Evolutionary conservation across 2,329 filamentous ascomycete species (phyloP).

Genomic region (Pyricularia sp.): DNA sequence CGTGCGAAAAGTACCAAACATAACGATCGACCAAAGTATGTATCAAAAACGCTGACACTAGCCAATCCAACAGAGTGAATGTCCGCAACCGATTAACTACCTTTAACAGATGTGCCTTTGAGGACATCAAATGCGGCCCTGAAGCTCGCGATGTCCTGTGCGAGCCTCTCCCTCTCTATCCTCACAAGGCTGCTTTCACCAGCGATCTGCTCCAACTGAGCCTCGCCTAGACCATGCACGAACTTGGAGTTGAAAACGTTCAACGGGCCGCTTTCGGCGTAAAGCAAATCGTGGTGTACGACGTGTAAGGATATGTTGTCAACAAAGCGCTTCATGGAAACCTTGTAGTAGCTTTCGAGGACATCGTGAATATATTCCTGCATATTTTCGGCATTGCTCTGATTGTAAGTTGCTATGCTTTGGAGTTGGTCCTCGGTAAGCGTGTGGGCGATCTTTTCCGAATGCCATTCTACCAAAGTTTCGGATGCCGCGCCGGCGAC

Average conservation of each 20-base stretch:
- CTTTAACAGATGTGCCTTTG: background rate
- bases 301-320: conserved; percentile 37
- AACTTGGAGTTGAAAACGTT: background rate
- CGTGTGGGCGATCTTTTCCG: background rate
- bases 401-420: background rate
- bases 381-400: conserved; percentile 8
- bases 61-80: background rate
- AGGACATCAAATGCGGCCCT: conserved; percentile 1
- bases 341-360: conserved; percentile 46
- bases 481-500: background rate
- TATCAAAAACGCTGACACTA: background rate
- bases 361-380: conserved; percentile 44
- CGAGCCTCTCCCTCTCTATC: background rate
- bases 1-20: background rate
- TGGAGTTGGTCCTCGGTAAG: conserved; percentile 6
- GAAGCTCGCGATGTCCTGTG: background rate
- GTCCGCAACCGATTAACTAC: background rate
- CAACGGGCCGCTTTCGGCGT: conserved; percentile 7
- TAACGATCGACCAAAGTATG: background rate
- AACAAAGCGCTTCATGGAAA: conserved; percentile 46
- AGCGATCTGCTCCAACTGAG: conserved; percentile 1
- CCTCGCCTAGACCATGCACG: background rate
- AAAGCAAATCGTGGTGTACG: conserved; percentile 7
- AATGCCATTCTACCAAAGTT: background rate
- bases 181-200: background rate